Base-by-base conservation (phyloP, 163 green algal genomes). In the Trebouxia gelatinosa region DNA sequence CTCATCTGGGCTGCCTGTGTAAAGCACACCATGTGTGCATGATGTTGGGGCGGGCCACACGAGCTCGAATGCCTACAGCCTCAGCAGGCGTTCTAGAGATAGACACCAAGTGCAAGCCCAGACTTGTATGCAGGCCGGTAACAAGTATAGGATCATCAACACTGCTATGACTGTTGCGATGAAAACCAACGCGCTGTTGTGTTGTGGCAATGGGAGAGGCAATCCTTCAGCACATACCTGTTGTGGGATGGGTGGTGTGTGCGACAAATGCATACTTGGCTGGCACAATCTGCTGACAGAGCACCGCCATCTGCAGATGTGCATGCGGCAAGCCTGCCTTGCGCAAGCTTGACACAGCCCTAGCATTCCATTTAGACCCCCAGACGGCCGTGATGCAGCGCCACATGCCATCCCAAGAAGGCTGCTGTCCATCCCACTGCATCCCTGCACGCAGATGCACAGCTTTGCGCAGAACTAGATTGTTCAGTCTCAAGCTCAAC, bases 261-360 rank as follows among this genome's bases (percentile, higher is more conserved):
- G 98, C 96, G 1, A 99, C 96, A 83, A 98, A 99, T 6, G 96
- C 96, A 81, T 99, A 99, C 51, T 94, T 85, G 2, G 94, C 92
- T 0, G 91, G 87, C 61, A 99, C 89, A 1, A 99, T 88, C 35
- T 90, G 85, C 90, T 99, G 96, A 39, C 57, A 74, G 58, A 99
- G 92, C 81, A 99, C 96, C 9, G 95, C 94, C 96, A 99, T 99
- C 84, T 92, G 89, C 68, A 99, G 85, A 57, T 91, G 82, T 2
- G 17, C 11, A 23, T 74, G 74, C 16, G 72, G 58, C 54, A 81
- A 39, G 31, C 81, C 77, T 78, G 80, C 80, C 38, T 94, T 93
- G 43, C 88, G 81, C 81, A 94, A 83, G 57, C 88, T 95, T 66
- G 95, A 89, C 83, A 90, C 97, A 31, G 96, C 96, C 35, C 96